Conservation (phyloP, 441 rosid genomes). For the Mallotus japonicus region DNA sequence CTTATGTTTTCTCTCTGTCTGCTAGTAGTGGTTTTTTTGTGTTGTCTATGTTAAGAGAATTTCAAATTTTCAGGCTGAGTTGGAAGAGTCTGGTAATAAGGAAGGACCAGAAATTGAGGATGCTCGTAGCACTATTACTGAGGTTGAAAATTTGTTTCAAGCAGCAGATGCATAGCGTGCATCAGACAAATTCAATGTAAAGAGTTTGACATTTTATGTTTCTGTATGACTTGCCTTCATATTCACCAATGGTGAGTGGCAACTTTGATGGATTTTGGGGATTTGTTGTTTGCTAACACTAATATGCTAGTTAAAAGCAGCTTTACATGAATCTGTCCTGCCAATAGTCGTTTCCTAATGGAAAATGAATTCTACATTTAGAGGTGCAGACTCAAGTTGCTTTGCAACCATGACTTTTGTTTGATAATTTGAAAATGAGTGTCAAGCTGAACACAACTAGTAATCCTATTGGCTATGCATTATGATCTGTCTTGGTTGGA, state of each 20-base stretch:
- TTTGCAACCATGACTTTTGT: not conserved
- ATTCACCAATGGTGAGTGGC: not conserved
- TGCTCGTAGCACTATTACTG: slow-evolving; percentile 49
- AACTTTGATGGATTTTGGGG: too few species aligned
- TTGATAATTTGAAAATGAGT: not conserved
- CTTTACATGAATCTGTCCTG: too few species aligned
- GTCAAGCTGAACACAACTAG: not conserved
- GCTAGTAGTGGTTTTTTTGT: not conserved
- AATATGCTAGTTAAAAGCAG: too few species aligned
- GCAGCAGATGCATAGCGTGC: slow-evolving; percentile 44
- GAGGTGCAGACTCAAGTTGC: too few species aligned
- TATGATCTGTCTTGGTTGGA: not conserved
- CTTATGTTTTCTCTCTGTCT: not conserved
- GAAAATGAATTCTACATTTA: too few species aligned
- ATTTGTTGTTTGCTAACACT: too few species aligned
- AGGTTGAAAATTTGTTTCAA: slow-evolving; percentile 52
- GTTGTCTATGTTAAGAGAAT: too few species aligned
- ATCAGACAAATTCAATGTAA: slow-evolving; percentile 1
- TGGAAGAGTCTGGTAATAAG: slow-evolving; percentile 50
- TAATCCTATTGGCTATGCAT: not conserved
- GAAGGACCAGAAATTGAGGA: slow-evolving; percentile 62
- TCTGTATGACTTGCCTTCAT: slow-evolving; percentile 12
- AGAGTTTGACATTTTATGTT: slow-evolving; percentile 10
- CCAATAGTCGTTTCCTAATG: too few species aligned
- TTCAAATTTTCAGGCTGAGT: slow-evolving; percentile 44